phyloP scores from a whole-genome alignment of 176 grass and related monocot genomes.

The Elaeis guineensis region DNA sequence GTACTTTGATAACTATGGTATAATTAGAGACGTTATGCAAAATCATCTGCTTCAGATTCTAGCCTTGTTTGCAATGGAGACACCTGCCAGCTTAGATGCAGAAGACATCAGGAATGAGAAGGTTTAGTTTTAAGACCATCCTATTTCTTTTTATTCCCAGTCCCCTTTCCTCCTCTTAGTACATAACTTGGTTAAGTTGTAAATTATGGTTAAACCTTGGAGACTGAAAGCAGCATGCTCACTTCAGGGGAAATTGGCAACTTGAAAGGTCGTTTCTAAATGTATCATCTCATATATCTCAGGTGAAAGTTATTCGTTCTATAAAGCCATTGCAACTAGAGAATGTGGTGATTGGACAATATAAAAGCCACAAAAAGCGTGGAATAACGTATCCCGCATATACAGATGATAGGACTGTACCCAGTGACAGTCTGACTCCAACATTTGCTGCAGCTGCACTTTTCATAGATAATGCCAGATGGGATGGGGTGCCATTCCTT shows the following conservation, averaged over 20 bases:
- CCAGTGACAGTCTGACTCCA: background rate
- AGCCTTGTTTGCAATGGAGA: constrained; percentile 93
- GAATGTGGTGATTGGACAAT: background rate
- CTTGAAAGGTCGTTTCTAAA: no score
- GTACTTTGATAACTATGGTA: constrained; percentile 88
- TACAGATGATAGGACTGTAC: background rate
- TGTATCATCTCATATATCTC: background rate
- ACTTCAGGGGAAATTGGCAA: no score
- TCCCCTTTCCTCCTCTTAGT: no score
- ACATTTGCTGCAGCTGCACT: no score
- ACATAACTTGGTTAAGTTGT: no score
- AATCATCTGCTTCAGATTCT: constrained; percentile 22
- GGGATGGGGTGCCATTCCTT: constrained; percentile 5
- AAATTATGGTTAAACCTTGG: no score
- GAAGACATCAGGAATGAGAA: constrained; percentile 98
- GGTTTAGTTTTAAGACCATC: constrained; percentile 14
- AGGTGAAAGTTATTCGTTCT: constrained; percentile 4
- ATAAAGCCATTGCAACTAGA: constrained; percentile 2
- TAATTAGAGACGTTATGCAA: constrained; percentile 99
- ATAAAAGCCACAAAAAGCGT: background rate
- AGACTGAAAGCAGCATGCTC: no score
- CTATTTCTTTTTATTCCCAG: no score
- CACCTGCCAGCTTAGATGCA: constrained; percentile 80
- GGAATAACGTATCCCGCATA: background rate
- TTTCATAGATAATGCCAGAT: no score